Percentiles rank a stretch among this genome's conserved stretches.
Conservation (phyloP, 139 green algal genomes). For the Yamagishiella unicocca region DNA sequence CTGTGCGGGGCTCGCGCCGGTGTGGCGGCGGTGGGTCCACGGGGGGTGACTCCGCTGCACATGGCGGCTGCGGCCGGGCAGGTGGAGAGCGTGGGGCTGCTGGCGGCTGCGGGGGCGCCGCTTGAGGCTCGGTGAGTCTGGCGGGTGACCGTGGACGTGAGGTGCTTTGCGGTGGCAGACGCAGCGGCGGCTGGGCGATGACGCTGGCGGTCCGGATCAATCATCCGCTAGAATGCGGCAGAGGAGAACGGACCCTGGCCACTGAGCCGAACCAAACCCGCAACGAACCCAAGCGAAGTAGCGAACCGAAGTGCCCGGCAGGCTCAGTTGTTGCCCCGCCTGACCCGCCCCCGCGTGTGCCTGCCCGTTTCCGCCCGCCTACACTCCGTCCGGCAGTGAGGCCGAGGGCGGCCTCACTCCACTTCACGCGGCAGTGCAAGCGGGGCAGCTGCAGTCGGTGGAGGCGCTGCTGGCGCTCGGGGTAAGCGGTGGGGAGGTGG, state of each 20-base stretch:
- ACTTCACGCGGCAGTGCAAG: slow-evolving; percentile 14
- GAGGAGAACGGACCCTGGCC: too few relatives aligned
- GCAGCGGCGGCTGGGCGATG: too few relatives aligned
- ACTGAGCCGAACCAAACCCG: too few relatives aligned
- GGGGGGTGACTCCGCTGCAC: slow-evolving; percentile 27
- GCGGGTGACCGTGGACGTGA: too few relatives aligned
- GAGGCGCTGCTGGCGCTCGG: slow-evolving; percentile 18
- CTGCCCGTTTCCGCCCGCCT: too few relatives aligned
- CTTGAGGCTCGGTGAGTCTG: slow-evolving; percentile 25
- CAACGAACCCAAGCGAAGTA: too few relatives aligned
- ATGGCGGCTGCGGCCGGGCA: slow-evolving; percentile 31
- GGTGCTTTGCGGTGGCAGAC: too few relatives aligned
- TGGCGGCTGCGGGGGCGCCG: slow-evolving; percentile 34
- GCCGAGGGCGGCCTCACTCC: slow-evolving; percentile 25
- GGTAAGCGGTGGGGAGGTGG: not conserved
- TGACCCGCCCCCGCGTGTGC: too few relatives aligned
- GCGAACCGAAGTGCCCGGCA: too few relatives aligned
- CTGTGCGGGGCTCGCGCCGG: slow-evolving; percentile 6
- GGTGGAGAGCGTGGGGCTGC: not conserved
- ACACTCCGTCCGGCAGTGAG: not conserved
- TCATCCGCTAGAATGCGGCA: too few relatives aligned
- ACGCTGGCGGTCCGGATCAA: too few relatives aligned
- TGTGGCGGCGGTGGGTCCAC: not conserved
- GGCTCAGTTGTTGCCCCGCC: too few relatives aligned
- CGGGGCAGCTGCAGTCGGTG: not conserved